phyloP scores from a whole-genome alignment of 441 rosid species.

The Lepidium campestre region DNA sequence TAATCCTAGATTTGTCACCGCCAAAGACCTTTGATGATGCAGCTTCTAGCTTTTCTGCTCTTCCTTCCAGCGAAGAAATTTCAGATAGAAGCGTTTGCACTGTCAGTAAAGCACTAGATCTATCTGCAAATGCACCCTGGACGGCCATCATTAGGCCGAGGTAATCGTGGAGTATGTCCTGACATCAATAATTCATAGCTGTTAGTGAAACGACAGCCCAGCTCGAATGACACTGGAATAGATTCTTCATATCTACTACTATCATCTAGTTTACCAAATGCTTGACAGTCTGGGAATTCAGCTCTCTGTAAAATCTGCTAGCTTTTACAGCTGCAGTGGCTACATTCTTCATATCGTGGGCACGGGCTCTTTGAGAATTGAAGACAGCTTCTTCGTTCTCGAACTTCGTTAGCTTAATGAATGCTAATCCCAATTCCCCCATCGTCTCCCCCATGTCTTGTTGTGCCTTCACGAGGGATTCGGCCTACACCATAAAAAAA shows the following conservation, averaged over 20 bases:
- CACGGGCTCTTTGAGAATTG: constrained; percentile 69
- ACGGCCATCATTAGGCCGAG: constrained; percentile 81
- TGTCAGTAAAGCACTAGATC: constrained; percentile 76
- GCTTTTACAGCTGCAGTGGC: constrained; percentile 90
- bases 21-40: constrained; percentile 90
- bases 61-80: constrained; percentile 51
- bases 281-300: constrained; percentile 76
- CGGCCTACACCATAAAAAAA: constrained; percentile 44
- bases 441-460: constrained; percentile 91
- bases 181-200: constrained; percentile 4
- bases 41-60: constrained; percentile 87
- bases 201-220: not conserved
- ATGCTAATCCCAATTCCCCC: constrained; percentile 78
- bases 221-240: not conserved
- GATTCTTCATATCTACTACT: not conserved
- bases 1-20: constrained; percentile 83
- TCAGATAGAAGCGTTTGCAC: constrained; percentile 88
- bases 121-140: constrained; percentile 78
- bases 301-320: constrained; percentile 75
- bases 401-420: constrained; percentile 75
- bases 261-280: constrained; percentile 55
- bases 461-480: constrained; percentile 72
- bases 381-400: constrained; percentile 76
- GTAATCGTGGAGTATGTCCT: constrained; percentile 88
- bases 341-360: constrained; percentile 70